A percentile compares a stretch with the other conserved stretches of the same genome.
Evolutionary conservation across 2,329 filamentous ascomycete species (phyloP).

Genomic region (Talaromyces sp.): DNA sequence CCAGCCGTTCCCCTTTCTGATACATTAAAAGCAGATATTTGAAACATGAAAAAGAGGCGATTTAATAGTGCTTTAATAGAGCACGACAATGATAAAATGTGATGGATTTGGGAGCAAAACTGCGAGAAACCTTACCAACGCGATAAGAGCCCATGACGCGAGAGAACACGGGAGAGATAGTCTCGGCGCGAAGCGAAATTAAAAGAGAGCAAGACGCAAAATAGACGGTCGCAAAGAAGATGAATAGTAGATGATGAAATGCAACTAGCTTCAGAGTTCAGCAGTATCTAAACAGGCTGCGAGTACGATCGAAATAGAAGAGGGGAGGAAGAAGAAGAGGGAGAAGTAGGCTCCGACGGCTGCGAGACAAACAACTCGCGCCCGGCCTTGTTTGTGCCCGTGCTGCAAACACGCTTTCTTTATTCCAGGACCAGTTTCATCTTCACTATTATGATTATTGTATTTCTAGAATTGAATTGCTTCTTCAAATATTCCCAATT

Average conservation of each 20-base stretch:
- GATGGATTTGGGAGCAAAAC: neutral
- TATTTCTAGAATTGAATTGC: neutral
- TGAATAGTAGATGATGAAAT: neutral
- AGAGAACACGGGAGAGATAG: slow-evolving; percentile 6
- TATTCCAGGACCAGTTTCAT: neutral
- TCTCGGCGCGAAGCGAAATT: neutral
- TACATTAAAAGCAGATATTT: neutral
- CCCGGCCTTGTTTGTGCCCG: neutral
- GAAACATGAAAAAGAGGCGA: neutral
- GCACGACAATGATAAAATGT: neutral
- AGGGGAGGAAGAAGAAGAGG: neutral
- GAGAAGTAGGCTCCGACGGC: neutral
- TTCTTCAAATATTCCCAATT: neutral
- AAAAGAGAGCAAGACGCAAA: neutral
- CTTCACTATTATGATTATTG: neutral
- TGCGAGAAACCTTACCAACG: slow-evolving; percentile 20
- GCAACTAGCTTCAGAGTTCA: neutral
- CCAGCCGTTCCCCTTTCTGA: neutral
- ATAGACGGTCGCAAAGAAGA: neutral
- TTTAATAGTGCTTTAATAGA: neutral
- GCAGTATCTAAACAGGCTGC: neutral
- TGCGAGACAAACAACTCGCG: neutral
- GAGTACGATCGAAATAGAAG: neutral
- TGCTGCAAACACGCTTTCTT: neutral
- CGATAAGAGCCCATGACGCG: slow-evolving; percentile 19